phyloP scores from a whole-genome alignment of 2,329 filamentous ascomycete genomes.

The Trichoderma sp. region DNA sequence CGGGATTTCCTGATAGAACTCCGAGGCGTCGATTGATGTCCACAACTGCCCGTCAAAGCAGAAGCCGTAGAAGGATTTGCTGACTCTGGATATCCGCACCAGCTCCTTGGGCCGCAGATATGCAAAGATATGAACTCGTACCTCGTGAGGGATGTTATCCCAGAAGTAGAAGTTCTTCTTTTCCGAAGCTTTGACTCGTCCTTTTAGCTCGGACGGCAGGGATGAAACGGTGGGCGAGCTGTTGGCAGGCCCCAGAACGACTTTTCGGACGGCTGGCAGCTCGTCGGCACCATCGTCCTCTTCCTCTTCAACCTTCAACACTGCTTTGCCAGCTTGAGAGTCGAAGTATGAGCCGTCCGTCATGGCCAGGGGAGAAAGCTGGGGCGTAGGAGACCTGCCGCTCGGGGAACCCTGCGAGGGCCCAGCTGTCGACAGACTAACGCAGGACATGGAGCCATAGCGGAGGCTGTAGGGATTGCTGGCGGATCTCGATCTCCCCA shows the following conservation, averaged over 20 bases:
- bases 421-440: constrained; percentile 51
- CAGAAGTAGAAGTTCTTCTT: constrained; percentile 66
- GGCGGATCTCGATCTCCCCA: constrained; percentile 65
- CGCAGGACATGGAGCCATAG: constrained; percentile 55
- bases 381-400: constrained; percentile 40
- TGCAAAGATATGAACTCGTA: constrained; percentile 75
- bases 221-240: constrained; percentile 55
- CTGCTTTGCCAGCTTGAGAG: constrained; percentile 45
- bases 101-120: constrained; percentile 80
- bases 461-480: constrained; percentile 66
- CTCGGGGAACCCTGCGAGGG: constrained; percentile 37
- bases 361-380: constrained; percentile 46
- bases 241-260: constrained; percentile 52
- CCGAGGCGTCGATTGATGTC: constrained; percentile 79
- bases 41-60: constrained; percentile 97
- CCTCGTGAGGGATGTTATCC: constrained; percentile 78
- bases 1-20: constrained; percentile 86
- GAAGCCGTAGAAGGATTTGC: constrained; percentile 74
- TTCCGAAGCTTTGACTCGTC: constrained; percentile 46
- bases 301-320: constrained; percentile 42
- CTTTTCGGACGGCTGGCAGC: constrained; percentile 57
- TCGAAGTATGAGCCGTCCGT: constrained; percentile 44
- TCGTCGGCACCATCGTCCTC: constrained; percentile 45
- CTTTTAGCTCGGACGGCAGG: constrained; percentile 59
- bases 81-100: constrained; percentile 75